Base-by-base conservation (phyloP, 768 basidiomycete genomes). In the Kwoniella newhampshirensis region DNA sequence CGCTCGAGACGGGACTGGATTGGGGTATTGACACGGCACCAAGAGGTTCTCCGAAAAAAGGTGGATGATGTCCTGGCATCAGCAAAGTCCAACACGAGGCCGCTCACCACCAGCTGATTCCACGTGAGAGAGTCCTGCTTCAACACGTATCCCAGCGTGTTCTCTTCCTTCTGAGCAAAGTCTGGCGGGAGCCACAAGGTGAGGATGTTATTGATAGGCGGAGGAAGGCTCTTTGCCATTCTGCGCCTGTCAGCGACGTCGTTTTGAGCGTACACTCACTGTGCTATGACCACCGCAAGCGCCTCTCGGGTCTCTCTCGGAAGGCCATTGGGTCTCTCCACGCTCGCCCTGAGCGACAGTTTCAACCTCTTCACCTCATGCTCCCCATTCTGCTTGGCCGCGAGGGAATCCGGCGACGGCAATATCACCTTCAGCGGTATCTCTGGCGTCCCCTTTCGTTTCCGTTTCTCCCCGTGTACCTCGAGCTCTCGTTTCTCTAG, bases 51-150 rank as follows among this genome's bases (percentile, higher is more conserved):
- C 61, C 25, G 63, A 58, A 25, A 72, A 63, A 15, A 63, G 30
- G 39, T 72, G 70, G 4, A 72, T 46, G 17, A 62, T 30, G 36
- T 69, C 62, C 70, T 72, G 59, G 44, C 11, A 35, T 57, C 52
- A 49, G 49, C 59, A n/a, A 49, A 18, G 47, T 32, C 7, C 18
- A 25, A 12, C 15, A n/a, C 40, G 6, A 17, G 13, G n/a, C 0
- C 6, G 65, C 70, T 59, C 51, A 72, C 70, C 2, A 67, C 68
- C 30, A 72, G 60, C 11, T 44, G n/a, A n/a, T 67, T 66, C 67
- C 67, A 72, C 5, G 67, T 63, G 39, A 72, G 48, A 20, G 48
- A 28, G 2, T 52, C 48, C 44, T 69, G 70, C 5, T 57, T 49
- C 17, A 72, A 49, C 2, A 64, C 53, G 46, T 67, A 60, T 1